phyloP scores from a whole-genome alignment of 257 asterid genomes.

The Fraxinus anomala region DNA sequence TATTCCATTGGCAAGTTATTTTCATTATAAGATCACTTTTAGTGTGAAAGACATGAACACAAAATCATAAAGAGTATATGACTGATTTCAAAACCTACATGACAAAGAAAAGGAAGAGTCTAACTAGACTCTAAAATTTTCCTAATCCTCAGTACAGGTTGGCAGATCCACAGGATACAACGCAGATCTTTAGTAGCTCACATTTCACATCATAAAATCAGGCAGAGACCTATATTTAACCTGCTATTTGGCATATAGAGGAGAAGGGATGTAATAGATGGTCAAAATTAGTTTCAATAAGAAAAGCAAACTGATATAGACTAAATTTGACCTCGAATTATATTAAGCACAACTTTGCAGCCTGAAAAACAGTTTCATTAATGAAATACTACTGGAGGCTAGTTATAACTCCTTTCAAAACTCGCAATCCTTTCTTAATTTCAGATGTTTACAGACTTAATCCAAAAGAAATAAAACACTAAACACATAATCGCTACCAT shows the following conservation, averaged over 20 bases:
- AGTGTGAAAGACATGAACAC: background rate
- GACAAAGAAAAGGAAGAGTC: background rate
- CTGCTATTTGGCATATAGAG: background rate
- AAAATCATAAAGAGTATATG: background rate
- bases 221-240: background rate
- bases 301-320: background rate
- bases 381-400: background rate
- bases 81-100: background rate
- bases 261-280: background rate
- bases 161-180: background rate
- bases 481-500: slow-evolving; percentile 51
- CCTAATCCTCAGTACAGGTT: background rate
- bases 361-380: background rate
- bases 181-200: background rate
- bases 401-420: background rate
- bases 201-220: background rate
- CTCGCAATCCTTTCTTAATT: background rate
- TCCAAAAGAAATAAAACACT: background rate
- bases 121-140: background rate
- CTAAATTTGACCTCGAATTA: background rate
- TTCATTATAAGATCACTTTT: background rate
- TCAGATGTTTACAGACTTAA: slow-evolving; percentile 1
- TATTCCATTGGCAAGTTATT: background rate
- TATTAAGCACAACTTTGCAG: background rate
- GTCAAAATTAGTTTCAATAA: background rate